Evolutionary conservation across 345 rosid genomes (phyloP), one percentile per base, ranked within the genome.

Genomic region (Balakata baccata): DNA sequence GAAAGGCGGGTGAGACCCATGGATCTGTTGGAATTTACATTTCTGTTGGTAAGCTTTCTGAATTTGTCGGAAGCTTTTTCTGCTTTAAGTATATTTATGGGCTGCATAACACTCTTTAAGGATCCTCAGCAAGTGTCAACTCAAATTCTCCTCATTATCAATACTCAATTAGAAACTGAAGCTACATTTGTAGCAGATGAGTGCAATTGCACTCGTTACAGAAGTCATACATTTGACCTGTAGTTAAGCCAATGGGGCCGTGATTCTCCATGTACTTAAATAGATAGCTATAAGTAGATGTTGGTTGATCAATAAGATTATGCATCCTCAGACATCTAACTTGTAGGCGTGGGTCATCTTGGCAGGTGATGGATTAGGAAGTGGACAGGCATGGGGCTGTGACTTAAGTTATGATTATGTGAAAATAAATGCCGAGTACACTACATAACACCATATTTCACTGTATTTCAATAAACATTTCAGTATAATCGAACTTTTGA

Each of bases 361-460:
- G 49, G 69, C 82, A 90, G 94, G 97, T 69, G 86, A 84, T 57
- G 94, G 93, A 62, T 66, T 82, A n/a, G 91, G 87, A 29, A 75
- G 71, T 0, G 88, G 90, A 17, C 87, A 86, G 71, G 98, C 98
- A 0, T 91, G 96, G 93, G 97, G 98, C 17, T 92, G 98, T 17
- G 97, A 95, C 74, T 83, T 89, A 18, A 92, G 96, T 72, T 95
- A 91, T 41, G 97, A 91, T 72, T 95, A 92, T 66, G 92, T 95
- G 70, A 91, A 86, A 74, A 92, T 91, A 76, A 92, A 92, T 25
- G 99, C 97, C 0, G 94, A 89, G 72, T 91, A 95, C 85, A 92
- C 97, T 0, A 86, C 98, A 2, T 91, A 85, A 71, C 23, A 74
- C 61, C 47, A 16, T 41, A 6, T 17, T 7, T 4, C 9, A 7